Evolutionary conservation across 2,329 filamentous ascomycete species (phyloP).

Genomic region (Scedosporium apiospermum): DNA sequence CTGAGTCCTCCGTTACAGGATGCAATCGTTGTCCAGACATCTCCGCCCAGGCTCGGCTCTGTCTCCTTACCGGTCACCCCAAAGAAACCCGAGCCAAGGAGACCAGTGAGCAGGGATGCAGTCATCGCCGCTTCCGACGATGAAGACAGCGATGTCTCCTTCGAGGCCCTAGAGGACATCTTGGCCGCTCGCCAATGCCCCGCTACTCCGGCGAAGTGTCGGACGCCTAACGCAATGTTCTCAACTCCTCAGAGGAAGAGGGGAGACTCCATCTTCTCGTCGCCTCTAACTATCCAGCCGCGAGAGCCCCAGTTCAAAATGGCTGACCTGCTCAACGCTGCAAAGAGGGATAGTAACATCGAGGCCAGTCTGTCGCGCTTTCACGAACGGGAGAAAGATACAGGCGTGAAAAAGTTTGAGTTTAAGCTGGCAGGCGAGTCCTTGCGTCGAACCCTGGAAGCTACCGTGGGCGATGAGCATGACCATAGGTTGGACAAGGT

Average conservation of each 20-base stretch:
- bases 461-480: conserved; percentile 7
- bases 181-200: neutral
- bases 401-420: neutral
- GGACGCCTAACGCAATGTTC: neutral
- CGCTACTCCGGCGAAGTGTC: neutral
- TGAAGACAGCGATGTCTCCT: conserved; percentile 4
- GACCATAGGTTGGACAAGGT: conserved; percentile 9
- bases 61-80: neutral
- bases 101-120: conserved; percentile 1
- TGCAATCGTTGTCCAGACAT: neutral
- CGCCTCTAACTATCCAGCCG: conserved; percentile 5
- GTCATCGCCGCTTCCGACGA: conserved; percentile 6
- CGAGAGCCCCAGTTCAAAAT: conserved; percentile 38
- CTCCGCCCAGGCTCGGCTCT: neutral
- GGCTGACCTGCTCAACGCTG: conserved; percentile 49
- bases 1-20: neutral
- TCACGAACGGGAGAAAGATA: neutral
- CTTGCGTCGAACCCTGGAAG: conserved; percentile 4
- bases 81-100: neutral
- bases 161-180: conserved; percentile 3
- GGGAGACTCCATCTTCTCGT: neutral
- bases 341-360: conserved; percentile 47
- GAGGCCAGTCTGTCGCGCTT: conserved; percentile 39
- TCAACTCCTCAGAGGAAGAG: neutral
- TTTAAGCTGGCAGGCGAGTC: conserved; percentile 5